A percentile compares a stretch with the other conserved stretches of the same genome.
These are phyloP conservation scores for Berkeleyomyces rouxiae DNA, from an alignment of 2,329 filamentous ascomycete genomes.

Conservation along the genomic window DNA sequence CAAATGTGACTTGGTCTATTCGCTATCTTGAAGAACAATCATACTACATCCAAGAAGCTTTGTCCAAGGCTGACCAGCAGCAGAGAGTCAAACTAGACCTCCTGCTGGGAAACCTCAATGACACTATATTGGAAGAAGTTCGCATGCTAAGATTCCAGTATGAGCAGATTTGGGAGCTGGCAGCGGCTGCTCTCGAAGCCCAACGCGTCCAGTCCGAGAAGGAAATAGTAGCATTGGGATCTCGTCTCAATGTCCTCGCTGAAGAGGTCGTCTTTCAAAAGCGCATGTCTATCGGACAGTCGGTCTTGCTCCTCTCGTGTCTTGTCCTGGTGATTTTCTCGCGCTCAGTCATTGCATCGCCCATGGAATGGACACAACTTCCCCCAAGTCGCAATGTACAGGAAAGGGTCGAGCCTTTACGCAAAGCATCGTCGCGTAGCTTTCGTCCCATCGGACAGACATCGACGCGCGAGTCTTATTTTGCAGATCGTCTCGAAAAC, in stretches of 20 bases:
- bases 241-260: conserved; percentile 72
- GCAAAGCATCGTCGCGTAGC: neutral
- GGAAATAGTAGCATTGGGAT: conserved; percentile 67
- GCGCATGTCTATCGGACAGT: conserved; percentile 84
- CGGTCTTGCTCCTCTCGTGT: conserved; percentile 70
- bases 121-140: conserved; percentile 68
- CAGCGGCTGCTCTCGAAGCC: conserved; percentile 75
- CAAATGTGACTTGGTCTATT: conserved; percentile 79
- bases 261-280: conserved; percentile 81
- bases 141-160: conserved; percentile 68
- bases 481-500: neutral
- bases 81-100: conserved; percentile 68
- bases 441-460: neutral
- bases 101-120: conserved; percentile 75
- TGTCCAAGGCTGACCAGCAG: conserved; percentile 70
- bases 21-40: conserved; percentile 97
- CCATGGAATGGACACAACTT: conserved; percentile 6
- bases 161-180: conserved; percentile 92
- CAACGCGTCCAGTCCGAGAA: conserved; percentile 72
- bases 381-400: neutral
- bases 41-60: conserved; percentile 70
- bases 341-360: conserved; percentile 19
- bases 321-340: conserved; percentile 77
- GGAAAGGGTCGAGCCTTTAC: neutral
- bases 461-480: neutral